Conservation (phyloP, 257 asterid genomes). For the Solanum appendiculatum region DNA sequence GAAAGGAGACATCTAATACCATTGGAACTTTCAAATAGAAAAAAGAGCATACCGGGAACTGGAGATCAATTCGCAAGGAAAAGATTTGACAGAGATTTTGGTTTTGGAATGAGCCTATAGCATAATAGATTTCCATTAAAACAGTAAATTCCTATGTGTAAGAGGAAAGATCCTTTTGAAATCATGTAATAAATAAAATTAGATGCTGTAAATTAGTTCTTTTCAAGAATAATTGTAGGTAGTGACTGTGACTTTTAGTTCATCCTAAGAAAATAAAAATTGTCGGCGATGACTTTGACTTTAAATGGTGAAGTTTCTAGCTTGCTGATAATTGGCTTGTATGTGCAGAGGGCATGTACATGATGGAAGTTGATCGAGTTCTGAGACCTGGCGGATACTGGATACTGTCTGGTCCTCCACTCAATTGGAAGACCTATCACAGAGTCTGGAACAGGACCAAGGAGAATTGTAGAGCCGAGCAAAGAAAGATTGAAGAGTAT, state of each 20-base stretch:
- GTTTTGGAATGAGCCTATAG: neutral
- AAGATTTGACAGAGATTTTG: neutral
- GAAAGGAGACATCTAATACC: neutral
- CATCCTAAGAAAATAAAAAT: neutral
- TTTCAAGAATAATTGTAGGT: neutral
- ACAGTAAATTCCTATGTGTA: neutral
- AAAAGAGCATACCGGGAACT: neutral
- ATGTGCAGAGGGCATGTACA: conserved; percentile 62
- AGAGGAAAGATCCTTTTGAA: neutral
- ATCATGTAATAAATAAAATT: neutral
- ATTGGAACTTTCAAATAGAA: neutral
- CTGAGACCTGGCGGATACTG: conserved; percentile 94
- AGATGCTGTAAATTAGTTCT: neutral
- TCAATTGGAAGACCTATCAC: conserved; percentile 85
- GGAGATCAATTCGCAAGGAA: neutral
- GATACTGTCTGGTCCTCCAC: conserved; percentile 95
- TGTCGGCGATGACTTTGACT: neutral
- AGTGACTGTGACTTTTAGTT: neutral
- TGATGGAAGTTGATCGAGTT: conserved; percentile 89
- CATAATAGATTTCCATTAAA: neutral
- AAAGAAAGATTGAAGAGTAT: conserved; percentile 56
- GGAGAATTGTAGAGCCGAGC: conserved; percentile 78
- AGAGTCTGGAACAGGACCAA: conserved; percentile 74
- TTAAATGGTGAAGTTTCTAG: neutral
- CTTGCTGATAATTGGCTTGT: neutral